phyloP scores from a whole-genome alignment of 2,329 filamentous ascomycete species.

The Calonectria leucothoes region DNA sequence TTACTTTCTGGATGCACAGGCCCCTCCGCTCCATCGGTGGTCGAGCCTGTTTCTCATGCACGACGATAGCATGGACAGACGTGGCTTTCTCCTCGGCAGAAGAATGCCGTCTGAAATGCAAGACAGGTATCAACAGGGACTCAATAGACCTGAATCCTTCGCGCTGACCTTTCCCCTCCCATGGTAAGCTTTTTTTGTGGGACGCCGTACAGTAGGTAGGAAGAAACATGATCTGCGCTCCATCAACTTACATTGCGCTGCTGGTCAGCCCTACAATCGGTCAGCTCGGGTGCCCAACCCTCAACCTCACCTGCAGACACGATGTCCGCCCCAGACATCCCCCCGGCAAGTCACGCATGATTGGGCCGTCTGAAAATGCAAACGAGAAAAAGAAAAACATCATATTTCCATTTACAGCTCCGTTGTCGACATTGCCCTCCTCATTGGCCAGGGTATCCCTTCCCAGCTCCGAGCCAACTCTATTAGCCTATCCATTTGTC shows the following conservation, averaged over 20 bases:
- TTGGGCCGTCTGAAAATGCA: constrained; percentile 6
- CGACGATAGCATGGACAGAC: background rate
- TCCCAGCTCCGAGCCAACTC: constrained; percentile 9
- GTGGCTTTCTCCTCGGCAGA: background rate
- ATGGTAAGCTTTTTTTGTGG: background rate
- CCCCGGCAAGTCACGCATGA: background rate
- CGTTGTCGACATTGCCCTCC: constrained; percentile 19
- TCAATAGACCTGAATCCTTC: background rate
- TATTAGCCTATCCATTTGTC: constrained; percentile 31
- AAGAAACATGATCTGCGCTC: background rate
- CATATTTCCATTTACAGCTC: constrained; percentile 40
- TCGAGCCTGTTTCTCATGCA: constrained; percentile 14
- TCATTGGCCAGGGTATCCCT: constrained; percentile 24
- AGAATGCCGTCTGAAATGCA: background rate
- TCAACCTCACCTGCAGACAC: constrained; percentile 5
- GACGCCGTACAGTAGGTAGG: too few relatives aligned
- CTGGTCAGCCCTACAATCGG: constrained; percentile 22
- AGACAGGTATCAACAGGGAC: background rate
- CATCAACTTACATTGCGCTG: background rate
- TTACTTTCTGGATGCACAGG: background rate
- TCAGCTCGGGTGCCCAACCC: constrained; percentile 10
- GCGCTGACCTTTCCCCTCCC: background rate
- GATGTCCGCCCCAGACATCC: background rate
- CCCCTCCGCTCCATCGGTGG: background rate
- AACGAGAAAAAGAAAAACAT: constrained; percentile 23